Evolutionary conservation across 106 monocot species (phyloP).

Genomic region (Amphibolis antarctica): DNA sequence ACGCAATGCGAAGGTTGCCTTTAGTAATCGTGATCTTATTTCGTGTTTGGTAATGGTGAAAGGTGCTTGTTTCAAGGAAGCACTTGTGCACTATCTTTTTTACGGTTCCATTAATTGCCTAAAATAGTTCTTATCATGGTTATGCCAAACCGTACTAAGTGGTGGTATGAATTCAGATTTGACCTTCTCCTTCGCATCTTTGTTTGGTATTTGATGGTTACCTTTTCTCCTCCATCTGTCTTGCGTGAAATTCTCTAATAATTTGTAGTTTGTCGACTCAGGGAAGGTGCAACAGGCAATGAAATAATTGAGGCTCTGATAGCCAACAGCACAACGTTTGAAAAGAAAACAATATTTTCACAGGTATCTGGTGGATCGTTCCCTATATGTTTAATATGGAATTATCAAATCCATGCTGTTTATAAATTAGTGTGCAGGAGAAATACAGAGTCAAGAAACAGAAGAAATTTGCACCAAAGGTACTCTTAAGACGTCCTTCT

Average conservation of each 20-base stretch:
- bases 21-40: not conserved
- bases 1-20: constrained; percentile 65
- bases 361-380: constrained; percentile 39
- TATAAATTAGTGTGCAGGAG: constrained; percentile 38
- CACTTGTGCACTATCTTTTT: too few species aligned
- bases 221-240: too few species aligned
- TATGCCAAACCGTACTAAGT: too few species aligned
- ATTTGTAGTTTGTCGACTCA: constrained; percentile 14
- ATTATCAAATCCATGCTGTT: not conserved
- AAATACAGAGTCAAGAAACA: constrained; percentile 93
- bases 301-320: constrained; percentile 92
- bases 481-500: constrained; percentile 84
- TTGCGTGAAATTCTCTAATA: too few species aligned
- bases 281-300: constrained; percentile 76
- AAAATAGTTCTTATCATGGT: too few species aligned
- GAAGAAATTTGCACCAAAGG: constrained; percentile 98
- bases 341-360: constrained; percentile 73
- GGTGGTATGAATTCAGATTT: too few species aligned
- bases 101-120: too few species aligned
- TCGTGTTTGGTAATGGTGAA: too few species aligned
- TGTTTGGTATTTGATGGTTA: too few species aligned
- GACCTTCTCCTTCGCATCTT: too few species aligned
- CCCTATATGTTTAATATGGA: not conserved
- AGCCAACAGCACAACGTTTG: constrained; percentile 94
- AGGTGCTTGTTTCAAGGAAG: too few species aligned